Evolutionary conservation across 352 stramenopile genomes (phyloP).

Genomic region (Thalassiosira livingstoniorum): DNA sequence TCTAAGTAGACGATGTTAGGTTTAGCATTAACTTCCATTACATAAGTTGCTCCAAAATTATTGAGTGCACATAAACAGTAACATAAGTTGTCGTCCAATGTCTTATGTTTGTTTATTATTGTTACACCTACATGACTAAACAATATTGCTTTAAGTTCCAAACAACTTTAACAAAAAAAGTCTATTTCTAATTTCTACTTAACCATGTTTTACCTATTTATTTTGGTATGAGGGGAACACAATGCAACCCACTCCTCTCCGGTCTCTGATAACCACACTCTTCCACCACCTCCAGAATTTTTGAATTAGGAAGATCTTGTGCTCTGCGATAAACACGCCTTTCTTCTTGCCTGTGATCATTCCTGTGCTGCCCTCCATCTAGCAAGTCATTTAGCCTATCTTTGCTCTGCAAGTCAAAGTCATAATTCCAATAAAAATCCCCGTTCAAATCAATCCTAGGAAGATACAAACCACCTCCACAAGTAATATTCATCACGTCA

Average conservation of each 20-base stretch:
- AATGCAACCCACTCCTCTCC: constrained; percentile 4
- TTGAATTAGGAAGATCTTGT: background rate
- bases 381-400: constrained; percentile 16
- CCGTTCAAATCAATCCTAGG: background rate
- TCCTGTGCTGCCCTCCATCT: constrained; percentile 9
- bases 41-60: too few relatives aligned
- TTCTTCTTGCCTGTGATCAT: background rate
- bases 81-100: background rate
- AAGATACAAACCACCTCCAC: constrained; percentile 3
- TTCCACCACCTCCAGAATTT: background rate
- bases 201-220: background rate
- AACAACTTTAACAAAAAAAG: constrained; percentile 1
- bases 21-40: too few relatives aligned
- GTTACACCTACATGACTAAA: background rate
- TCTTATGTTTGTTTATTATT: background rate
- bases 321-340: constrained; percentile 7
- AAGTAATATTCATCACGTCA: constrained; percentile 13
- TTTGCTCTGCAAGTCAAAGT: background rate
- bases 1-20: too few relatives aligned
- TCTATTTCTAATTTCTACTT: background rate
- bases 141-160: background rate
- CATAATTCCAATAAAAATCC: background rate
- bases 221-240: too few relatives aligned
- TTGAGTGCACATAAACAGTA: background rate
- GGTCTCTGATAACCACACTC: background rate